Base-by-base conservation (phyloP, 2,329 filamentous ascomycete genomes). In the Cyphellophora attinorum region DNA sequence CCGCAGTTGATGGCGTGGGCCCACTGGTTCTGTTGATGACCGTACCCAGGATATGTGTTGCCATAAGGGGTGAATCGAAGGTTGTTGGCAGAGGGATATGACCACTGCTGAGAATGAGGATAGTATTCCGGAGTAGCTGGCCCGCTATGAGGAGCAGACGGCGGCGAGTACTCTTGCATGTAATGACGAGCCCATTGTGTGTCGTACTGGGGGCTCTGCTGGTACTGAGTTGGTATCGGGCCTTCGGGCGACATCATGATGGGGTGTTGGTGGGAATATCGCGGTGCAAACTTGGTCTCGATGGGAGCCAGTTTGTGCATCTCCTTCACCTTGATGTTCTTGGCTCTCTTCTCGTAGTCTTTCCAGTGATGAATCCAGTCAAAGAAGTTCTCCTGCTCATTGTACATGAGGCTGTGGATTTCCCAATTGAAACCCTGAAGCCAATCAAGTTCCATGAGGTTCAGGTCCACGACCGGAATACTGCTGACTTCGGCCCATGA, bases 401-500 rank as follows among this genome's bases (percentile, higher is more conserved):
- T 74, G 45, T 84, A 74, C 17, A 88, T 77, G 53, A 93, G 86
- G 54, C 91, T 81, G 54, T 93, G 91, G 35, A 95, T 76, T 46
- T 79, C 72, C 80, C 85, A 94, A 48, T 76, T 70, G 56, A 93
- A 91, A 27, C 79, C 78, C 36, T 76, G 70, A 27, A 95, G 71
- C 88, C 88, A 95, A 50, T 93, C 81, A 51, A 81, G 76, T 65
- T 95, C 88, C 57, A 93, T 73, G 40, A 72, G 68, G 62, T 94
- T 94, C 48, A 95, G 70, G 53, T 94, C 85, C 3, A 72, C 62
- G 13, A 94, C 85, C 19, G 79, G 70, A 47, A 95, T 93, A 42
- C 84, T 85, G 60, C 85, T 94, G 34, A 95, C 88, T 55, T 95
- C 88, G 4, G 88, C 85, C 88, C 88, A 95, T 1, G 88, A 94